These are phyloP conservation scores for Helianthus tuberosus DNA, from an alignment of 129 eudicot genomes.

Conservation along the genomic window DNA sequence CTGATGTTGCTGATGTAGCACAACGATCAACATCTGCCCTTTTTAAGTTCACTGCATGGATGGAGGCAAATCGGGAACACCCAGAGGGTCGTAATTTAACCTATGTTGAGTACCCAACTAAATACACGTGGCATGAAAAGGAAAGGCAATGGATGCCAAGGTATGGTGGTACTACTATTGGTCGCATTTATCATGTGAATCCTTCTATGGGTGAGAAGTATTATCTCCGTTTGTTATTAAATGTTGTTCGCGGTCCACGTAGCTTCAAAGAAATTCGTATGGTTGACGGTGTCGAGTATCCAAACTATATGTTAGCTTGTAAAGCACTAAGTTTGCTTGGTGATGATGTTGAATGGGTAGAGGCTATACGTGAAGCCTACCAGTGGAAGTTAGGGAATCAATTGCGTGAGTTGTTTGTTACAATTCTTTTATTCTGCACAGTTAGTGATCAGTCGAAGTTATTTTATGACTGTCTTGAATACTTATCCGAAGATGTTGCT, in stretches of 20 bases:
- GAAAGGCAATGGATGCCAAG: too few species aligned
- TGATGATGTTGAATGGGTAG: background rate
- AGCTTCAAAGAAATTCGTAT: too few species aligned
- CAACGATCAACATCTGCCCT: too few species aligned
- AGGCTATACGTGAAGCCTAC: background rate
- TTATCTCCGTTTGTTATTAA: background rate
- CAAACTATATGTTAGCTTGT: background rate
- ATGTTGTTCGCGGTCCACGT: background rate
- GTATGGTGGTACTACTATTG: background rate
- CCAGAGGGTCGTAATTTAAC: too few species aligned
- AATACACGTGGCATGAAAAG: too few species aligned
- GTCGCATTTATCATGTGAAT: background rate
- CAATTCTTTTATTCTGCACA: background rate
- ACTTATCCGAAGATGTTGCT: background rate
- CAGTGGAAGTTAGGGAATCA: background rate
- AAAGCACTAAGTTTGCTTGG: background rate
- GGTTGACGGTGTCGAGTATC: background rate
- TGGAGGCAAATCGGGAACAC: too few species aligned
- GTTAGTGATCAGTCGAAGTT: background rate
- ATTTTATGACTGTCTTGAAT: background rate
- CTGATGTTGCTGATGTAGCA: too few species aligned
- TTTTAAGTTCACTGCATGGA: too few species aligned
- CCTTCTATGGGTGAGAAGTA: constrained; percentile 1
- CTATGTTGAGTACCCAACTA: too few species aligned
- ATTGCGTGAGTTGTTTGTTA: background rate